Evolutionary conservation across 176 grass and related monocot genomes (phyloP).

Genomic region (Cenchrus fungigraminus): DNA sequence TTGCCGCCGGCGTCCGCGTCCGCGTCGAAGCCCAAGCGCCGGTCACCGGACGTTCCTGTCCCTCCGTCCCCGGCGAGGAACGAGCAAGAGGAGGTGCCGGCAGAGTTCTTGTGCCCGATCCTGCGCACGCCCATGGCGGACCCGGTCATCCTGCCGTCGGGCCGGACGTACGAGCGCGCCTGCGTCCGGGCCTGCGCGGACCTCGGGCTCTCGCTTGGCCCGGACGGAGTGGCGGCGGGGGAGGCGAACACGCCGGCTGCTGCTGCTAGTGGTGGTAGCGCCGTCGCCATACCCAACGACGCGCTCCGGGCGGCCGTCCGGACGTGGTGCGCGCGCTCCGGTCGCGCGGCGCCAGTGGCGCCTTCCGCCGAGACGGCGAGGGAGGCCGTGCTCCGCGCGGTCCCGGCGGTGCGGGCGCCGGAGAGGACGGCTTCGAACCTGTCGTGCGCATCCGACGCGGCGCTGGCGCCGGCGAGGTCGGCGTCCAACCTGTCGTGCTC

Average conservation of each 20-base stretch:
- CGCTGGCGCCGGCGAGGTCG: background rate
- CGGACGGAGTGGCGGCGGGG: background rate
- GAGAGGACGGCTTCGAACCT: background rate
- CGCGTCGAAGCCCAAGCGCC: background rate
- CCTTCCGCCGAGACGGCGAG: slow-evolving; percentile 35
- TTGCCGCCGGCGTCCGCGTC: background rate
- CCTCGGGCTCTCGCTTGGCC: slow-evolving; percentile 53
- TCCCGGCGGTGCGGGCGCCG: background rate
- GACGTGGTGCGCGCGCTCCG: slow-evolving; percentile 53
- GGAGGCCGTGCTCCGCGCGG: slow-evolving; percentile 43
- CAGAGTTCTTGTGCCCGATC: slow-evolving; percentile 70
- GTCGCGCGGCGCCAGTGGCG: background rate
- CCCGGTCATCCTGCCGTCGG: slow-evolving; percentile 64
- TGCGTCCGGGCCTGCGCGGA: slow-evolving; percentile 60
- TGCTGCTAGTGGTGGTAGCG: background rate
- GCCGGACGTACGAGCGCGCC: slow-evolving; percentile 62
- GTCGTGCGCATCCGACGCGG: background rate
- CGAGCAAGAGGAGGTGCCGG: background rate
- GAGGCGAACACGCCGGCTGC: background rate
- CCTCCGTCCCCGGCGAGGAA: background rate
- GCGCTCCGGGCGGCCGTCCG: slow-evolving; percentile 59
- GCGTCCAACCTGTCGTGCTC: slow-evolving; percentile 7
- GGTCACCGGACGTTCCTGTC: background rate
- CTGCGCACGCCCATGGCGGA: slow-evolving; percentile 57
- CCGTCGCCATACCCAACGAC: slow-evolving; percentile 63